Conservation (phyloP, 441 rosid genomes). For the Brassica balearica region DNA sequence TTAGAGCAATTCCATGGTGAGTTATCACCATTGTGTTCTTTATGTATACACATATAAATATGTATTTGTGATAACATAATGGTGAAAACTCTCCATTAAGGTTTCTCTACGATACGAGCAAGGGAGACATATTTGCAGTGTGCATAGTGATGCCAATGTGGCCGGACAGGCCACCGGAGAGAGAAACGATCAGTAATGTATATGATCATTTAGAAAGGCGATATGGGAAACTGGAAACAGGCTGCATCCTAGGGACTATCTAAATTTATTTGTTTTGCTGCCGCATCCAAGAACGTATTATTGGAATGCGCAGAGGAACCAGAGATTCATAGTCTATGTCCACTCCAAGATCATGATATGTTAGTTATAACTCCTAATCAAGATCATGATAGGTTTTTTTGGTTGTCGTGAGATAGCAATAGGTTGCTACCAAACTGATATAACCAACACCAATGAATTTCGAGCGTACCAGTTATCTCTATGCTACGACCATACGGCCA, state of each 20-base stretch:
- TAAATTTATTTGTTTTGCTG: conserved; percentile 71
- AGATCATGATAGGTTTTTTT: conserved; percentile 1
- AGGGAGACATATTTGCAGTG: conserved; percentile 69
- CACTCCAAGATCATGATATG: conserved; percentile 98
- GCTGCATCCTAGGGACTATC: conserved; percentile 71
- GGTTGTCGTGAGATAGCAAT: conserved; percentile 81
- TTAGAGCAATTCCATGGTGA: no score
- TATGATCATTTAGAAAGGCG: conserved; percentile 66
- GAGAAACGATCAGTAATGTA: conserved; percentile 86
- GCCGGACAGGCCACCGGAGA: conserved; percentile 89
- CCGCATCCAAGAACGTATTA: conserved; percentile 67
- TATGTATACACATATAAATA: no score
- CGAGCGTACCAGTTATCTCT: conserved; percentile 63
- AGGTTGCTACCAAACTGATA: conserved; percentile 66
- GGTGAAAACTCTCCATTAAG: no score
- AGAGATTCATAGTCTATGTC: conserved; percentile 91
- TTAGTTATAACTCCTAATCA: conserved; percentile 28
- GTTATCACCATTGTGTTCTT: no score
- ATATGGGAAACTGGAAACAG: conserved; percentile 54
- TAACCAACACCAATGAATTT: conserved; percentile 41
- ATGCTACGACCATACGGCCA: conserved; percentile 78
- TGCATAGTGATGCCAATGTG: conserved; percentile 92
- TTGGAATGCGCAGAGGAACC: conserved; percentile 77
- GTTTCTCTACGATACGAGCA: conserved; percentile 53
- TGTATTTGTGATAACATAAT: no score